A percentile compares a stretch with the other conserved stretches of the same genome.
Evolutionary conservation across 1,284 basidiomycete species (phyloP).

Genomic region (Heliocybe sulcata): DNA sequence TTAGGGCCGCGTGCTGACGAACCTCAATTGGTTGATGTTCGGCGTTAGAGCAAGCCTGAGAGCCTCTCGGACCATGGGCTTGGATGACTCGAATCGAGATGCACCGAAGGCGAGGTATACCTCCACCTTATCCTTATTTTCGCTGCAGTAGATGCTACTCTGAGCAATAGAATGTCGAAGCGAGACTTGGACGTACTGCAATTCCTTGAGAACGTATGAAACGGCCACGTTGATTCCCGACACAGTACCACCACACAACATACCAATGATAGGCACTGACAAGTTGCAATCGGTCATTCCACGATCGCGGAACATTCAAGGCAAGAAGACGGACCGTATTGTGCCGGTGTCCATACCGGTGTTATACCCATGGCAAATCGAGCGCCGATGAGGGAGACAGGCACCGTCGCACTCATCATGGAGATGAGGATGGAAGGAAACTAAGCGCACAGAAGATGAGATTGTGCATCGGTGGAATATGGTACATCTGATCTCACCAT

Average conservation of each 20-base stretch:
- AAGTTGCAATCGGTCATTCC: conserved; percentile 16
- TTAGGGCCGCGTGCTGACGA: conserved; percentile 15
- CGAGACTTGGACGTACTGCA: conserved; percentile 38
- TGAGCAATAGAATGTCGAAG: neutral
- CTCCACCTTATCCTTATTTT: conserved; percentile 79
- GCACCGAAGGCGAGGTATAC: conserved; percentile 82
- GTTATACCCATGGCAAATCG: conserved; percentile 69
- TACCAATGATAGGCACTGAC: conserved; percentile 76
- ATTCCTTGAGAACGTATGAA: conserved; percentile 57
- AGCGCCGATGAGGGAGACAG: conserved; percentile 71
- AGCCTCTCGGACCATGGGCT: conserved; percentile 69
- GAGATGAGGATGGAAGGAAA: conserved; percentile 63
- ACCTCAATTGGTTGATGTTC: conserved; percentile 83
- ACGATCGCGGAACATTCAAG: neutral
- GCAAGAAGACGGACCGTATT: conserved; percentile 54
- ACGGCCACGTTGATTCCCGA: conserved; percentile 66
- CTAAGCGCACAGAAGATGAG: conserved; percentile 30
- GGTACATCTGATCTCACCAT: conserved; percentile 46
- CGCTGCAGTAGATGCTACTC: conserved; percentile 33
- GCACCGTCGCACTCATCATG: conserved; percentile 72
- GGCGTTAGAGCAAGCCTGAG: conserved; percentile 73
- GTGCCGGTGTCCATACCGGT: conserved; percentile 77
- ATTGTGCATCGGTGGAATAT: neutral
- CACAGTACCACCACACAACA: conserved; percentile 79
- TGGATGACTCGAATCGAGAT: conserved; percentile 70